Evolutionary conservation across 192 early-diverging fungal species (phyloP).

Genomic region (Mortierella antarctica): DNA sequence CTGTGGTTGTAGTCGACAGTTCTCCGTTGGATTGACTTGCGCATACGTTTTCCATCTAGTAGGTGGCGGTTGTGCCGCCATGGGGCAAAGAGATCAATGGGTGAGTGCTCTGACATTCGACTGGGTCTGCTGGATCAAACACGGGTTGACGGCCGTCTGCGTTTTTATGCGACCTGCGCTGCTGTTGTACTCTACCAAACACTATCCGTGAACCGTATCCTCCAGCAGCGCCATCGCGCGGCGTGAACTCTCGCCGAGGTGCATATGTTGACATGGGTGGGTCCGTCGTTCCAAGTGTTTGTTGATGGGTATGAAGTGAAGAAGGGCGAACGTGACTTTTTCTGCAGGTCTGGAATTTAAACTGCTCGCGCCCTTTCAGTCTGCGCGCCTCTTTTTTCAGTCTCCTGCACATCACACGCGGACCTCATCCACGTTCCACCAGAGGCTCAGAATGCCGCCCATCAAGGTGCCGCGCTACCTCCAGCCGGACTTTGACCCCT

Average conservation of each 20-base stretch:
- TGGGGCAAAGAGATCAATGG: background rate
- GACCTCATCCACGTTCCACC: background rate
- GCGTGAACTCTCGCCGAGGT: conserved; percentile 35
- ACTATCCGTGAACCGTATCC: conserved; percentile 46
- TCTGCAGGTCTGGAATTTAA: background rate
- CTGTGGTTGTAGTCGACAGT: conserved; percentile 95
- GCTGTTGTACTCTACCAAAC: conserved; percentile 40
- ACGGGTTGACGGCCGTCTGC: background rate
- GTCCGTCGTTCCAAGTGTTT: conserved; percentile 9
- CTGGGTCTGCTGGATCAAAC: background rate
- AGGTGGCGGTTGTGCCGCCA: conserved; percentile 2
- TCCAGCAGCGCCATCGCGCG: conserved; percentile 32
- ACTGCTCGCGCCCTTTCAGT: background rate
- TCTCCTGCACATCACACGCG: background rate
- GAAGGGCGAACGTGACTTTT: background rate
- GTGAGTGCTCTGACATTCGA: background rate
- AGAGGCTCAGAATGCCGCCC: conserved; percentile 4
- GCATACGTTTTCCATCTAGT: conserved; percentile 81
- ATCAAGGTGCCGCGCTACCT: conserved; percentile 27
- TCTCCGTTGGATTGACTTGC: conserved; percentile 90
- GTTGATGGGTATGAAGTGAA: background rate
- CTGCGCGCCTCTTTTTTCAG: background rate
- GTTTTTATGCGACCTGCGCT: conserved; percentile 2
- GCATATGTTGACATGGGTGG: conserved; percentile 27
- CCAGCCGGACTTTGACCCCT: conserved; percentile 33